These are phyloP conservation scores for Penicillium corylophilum DNA, from an alignment of 2,329 filamentous ascomycete genomes.

Conservation along the genomic window DNA sequence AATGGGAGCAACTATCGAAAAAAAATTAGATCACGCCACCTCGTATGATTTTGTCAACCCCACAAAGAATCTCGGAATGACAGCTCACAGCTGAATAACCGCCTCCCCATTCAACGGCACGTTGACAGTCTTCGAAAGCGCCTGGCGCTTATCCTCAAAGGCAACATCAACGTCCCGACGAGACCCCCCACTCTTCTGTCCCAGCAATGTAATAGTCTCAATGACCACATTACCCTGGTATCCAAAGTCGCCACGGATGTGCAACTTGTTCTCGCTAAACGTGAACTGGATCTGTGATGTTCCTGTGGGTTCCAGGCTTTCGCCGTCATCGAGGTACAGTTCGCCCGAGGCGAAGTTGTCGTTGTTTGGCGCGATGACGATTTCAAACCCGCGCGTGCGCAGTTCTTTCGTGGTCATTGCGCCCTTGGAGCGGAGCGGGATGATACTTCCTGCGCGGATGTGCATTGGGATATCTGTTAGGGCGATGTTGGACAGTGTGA, in stretches of 20 bases:
- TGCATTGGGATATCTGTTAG: constrained; percentile 61
- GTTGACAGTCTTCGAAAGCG: constrained; percentile 24
- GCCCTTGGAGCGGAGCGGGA: constrained; percentile 55
- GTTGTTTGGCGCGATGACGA: constrained; percentile 65
- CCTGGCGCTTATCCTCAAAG: constrained; percentile 19
- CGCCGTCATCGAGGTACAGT: constrained; percentile 77
- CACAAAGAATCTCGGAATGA: not conserved
- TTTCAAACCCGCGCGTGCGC: constrained; percentile 64
- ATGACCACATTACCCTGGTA: constrained; percentile 29
- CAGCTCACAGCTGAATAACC: constrained; percentile 15
- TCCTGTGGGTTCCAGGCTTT: constrained; percentile 57
- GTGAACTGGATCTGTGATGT: constrained; percentile 61
- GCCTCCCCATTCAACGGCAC: constrained; percentile 24
- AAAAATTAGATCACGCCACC: not conserved
- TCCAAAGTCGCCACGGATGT: constrained; percentile 30
- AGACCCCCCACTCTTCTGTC: constrained; percentile 15
- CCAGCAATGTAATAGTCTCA: constrained; percentile 36
- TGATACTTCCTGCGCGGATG: constrained; percentile 59
- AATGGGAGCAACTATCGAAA: not conserved
- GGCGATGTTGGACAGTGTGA: constrained; percentile 47
- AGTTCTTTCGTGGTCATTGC: constrained; percentile 62
- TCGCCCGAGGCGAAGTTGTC: constrained; percentile 64
- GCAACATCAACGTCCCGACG: constrained; percentile 8
- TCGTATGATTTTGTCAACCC: not conserved
- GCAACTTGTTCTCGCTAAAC: constrained; percentile 52